Evolutionary conservation across 2,329 filamentous ascomycete species (phyloP), one percentile per base, ranked within the genome.

Genomic region (Claviceps arundinis): DNA sequence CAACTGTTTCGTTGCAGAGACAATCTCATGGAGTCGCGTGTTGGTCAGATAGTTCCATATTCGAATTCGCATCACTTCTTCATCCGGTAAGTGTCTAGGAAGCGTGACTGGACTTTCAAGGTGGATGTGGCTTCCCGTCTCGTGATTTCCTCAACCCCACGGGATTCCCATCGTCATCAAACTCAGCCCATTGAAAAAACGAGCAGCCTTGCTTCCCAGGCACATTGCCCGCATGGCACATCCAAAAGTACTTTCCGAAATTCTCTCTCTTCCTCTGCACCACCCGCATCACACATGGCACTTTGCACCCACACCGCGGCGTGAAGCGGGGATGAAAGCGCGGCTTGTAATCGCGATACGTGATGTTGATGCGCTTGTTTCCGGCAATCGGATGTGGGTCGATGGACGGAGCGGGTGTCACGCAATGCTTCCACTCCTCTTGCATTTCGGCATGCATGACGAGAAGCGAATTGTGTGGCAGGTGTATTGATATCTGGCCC

Each of bases 361-460:
- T 98, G 64, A 98, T 79, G 63, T 97, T 97, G 60, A 98, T 90
- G 42, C 93, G 78, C 56, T 81, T 83, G 59, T 82, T 89, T 0
- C 84, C 85, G 0, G 90, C 78, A 1, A 95, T 65, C 0, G 90
- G 88, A 65, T 98, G 93, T 1, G 89, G 88, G 55, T 89, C 85
- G 54, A 97, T 86, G 4, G 83, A 80, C 48, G 76, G 74, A 0
- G 86, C 83, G 0, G 89, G 86, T 0, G 82, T 75, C 44, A 98
- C 86, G 58, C 80, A 79, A 66, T 98, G 93, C 66, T 96, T 97
- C 89, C 89, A 97, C 63, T 87, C 84, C 63, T 97, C 91, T 63
- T 97, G 91, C 88, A 95, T 97, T 64, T 95, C 89, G 1, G 91
- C 90, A 62, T 97, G 90, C 93, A 98, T 97, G 9, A 97, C 75